These are phyloP conservation scores for Tilletia horrida DNA, from an alignment of 1,284 basidiomycete species.

Conservation along the genomic window DNA sequence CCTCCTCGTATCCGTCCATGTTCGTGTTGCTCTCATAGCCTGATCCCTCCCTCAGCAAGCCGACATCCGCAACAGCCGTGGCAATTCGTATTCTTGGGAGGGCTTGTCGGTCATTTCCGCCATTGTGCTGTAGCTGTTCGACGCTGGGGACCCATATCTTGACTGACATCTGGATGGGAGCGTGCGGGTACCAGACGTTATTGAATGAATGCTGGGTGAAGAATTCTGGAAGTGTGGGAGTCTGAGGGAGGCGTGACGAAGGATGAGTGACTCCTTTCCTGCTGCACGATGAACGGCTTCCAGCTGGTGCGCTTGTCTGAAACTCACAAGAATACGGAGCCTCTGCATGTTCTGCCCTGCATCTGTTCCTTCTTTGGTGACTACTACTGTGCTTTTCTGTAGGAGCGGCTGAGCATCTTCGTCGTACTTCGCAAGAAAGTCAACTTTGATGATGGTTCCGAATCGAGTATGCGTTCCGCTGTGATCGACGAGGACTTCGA, in stretches of 20 bases:
- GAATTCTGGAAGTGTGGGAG: conserved; percentile 10
- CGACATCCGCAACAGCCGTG: conserved; percentile 11
- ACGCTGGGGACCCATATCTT: not conserved
- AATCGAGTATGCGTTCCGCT: not conserved
- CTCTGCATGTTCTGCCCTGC: conserved; percentile 1
- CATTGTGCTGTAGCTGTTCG: not conserved
- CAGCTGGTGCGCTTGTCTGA: too few relatives aligned
- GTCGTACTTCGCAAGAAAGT: conserved; percentile 13
- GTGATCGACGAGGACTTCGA: conserved; percentile 6
- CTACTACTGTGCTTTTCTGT: conserved; percentile 10
- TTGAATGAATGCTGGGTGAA: conserved; percentile 5
- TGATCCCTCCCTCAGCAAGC: not conserved
- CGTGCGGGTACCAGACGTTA: conserved; percentile 9
- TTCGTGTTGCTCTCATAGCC: not conserved
- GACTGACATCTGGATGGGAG: conserved; percentile 2
- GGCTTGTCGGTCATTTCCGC: not conserved
- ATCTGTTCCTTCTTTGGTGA: not conserved
- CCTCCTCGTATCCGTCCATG: conserved; percentile 7
- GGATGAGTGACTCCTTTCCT: not conserved
- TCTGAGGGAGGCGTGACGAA: not conserved
- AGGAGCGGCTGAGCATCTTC: conserved; percentile 4
- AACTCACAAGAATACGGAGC: not conserved
- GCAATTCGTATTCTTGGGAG: conserved; percentile 8
- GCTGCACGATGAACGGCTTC: too few relatives aligned
- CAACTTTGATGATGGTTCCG: not conserved